These are phyloP conservation scores for Dactylonectria estremocensis DNA, from an alignment of 2,329 filamentous ascomycete genomes.

Conservation along the genomic window DNA sequence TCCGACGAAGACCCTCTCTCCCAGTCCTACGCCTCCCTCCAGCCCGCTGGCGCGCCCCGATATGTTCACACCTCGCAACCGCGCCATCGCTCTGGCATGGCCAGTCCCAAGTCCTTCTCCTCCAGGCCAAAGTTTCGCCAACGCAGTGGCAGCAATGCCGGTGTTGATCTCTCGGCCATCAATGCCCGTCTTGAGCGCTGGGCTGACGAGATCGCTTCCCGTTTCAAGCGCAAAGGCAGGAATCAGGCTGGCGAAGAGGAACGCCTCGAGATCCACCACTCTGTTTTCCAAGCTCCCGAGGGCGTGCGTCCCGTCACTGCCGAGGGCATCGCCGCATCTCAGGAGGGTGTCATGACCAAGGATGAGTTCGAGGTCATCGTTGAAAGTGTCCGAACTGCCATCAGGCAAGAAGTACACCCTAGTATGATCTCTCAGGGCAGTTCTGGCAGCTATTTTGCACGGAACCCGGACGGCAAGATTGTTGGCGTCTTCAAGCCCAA, in stretches of 20 bases:
- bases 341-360: conserved; percentile 80
- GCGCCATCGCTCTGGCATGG: conserved; percentile 72
- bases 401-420: conserved; percentile 91
- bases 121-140: conserved; percentile 61
- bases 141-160: conserved; percentile 79
- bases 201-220: conserved; percentile 97
- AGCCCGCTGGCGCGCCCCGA: conserved; percentile 71
- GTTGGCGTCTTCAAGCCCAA: conserved; percentile 99
- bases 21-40: conserved; percentile 69
- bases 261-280: conserved; percentile 94
- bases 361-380: conserved; percentile 90
- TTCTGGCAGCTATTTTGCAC: conserved; percentile 97
- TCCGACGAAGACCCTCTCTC: conserved; percentile 76
- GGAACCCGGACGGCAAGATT: conserved; percentile 91
- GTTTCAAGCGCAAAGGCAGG: conserved; percentile 91
- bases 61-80: conserved; percentile 77
- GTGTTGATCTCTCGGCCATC: conserved; percentile 98
- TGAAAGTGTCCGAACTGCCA: conserved; percentile 90
- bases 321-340: conserved; percentile 77
- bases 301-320: conserved; percentile 85
- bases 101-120: conserved; percentile 63
- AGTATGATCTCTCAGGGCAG: conserved; percentile 98
- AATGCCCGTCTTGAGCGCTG: conserved; percentile 95
- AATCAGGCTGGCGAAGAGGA: conserved; percentile 83
- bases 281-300: conserved; percentile 94